phyloP scores from a whole-genome alignment of 352 stramenopile species.

The Pythium monospermum region DNA sequence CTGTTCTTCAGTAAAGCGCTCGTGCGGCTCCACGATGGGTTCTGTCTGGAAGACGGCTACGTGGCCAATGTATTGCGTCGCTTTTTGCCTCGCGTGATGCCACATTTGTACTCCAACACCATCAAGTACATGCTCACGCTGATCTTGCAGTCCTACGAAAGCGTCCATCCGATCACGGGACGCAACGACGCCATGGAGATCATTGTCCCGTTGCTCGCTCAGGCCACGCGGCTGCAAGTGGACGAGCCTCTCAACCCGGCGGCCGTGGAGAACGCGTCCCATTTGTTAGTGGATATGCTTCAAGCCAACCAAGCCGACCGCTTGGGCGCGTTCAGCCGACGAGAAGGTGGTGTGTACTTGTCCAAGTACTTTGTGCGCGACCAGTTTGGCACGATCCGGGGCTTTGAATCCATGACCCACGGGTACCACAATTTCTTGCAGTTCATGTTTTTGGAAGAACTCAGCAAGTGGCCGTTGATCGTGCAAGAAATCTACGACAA shows the following conservation, averaged over 20 bases:
- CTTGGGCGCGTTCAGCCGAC: constrained; percentile 73
- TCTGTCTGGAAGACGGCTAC: constrained; percentile 84
- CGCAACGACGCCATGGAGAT: constrained; percentile 87
- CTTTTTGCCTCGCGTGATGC: constrained; percentile 72
- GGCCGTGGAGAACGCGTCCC: constrained; percentile 71
- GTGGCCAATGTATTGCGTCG: constrained; percentile 75
- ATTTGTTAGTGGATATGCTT: constrained; percentile 81
- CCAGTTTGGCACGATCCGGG: constrained; percentile 85
- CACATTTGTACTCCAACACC: constrained; percentile 83
- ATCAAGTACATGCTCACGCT: constrained; percentile 89
- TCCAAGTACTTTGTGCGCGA: constrained; percentile 88
- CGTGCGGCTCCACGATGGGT: constrained; percentile 80
- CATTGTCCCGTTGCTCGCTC: constrained; percentile 48
- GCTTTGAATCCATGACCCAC: constrained; percentile 84
- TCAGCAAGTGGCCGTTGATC: constrained; percentile 68
- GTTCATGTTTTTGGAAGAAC: constrained; percentile 84
- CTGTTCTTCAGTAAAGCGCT: constrained; percentile 86
- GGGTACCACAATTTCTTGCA: constrained; percentile 89
- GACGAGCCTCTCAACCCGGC: constrained; percentile 33
- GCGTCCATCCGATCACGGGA: constrained; percentile 82
- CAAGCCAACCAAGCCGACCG: constrained; percentile 84
- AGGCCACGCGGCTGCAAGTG: constrained; percentile 42
- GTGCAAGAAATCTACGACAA: constrained; percentile 68
- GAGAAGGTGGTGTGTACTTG: constrained; percentile 75
- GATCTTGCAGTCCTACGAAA: constrained; percentile 86